Evolutionary conservation across 2,329 filamentous ascomycete genomes (phyloP).

Genomic region (Paecilomyces dactylethromorphus): DNA sequence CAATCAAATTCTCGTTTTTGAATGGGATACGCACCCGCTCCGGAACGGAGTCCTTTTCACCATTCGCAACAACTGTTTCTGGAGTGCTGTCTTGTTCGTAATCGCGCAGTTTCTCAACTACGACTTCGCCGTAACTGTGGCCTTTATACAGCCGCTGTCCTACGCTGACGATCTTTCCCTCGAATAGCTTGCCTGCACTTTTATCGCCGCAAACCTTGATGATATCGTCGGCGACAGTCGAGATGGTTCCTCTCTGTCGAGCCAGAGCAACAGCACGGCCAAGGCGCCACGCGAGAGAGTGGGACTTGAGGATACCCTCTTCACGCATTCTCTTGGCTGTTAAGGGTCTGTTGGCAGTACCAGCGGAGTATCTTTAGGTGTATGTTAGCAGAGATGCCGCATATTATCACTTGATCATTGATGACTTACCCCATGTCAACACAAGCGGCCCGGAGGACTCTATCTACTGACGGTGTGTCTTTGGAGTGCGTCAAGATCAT

Average conservation of each 20-base stretch:
- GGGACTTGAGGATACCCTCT: constrained; percentile 48
- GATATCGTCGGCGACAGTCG: constrained; percentile 10
- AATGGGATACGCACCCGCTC: constrained; percentile 15
- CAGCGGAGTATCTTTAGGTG: constrained; percentile 1
- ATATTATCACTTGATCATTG: constrained; percentile 1
- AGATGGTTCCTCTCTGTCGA: constrained; percentile 6
- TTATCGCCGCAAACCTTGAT: constrained; percentile 13
- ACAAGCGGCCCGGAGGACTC: not conserved
- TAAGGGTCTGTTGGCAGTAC: constrained; percentile 18
- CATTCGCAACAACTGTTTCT: not conserved
- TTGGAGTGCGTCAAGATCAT: constrained; percentile 13
- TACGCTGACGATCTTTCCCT: constrained; percentile 16
- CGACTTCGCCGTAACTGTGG: constrained; percentile 32
- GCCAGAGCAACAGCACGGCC: constrained; percentile 12
- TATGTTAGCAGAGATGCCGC: not conserved
- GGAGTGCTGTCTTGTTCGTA: constrained; percentile 19
- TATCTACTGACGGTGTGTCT: constrained; percentile 1
- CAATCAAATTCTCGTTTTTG: constrained; percentile 22
- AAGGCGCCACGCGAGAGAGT: constrained; percentile 48
- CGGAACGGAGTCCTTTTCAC: constrained; percentile 9
- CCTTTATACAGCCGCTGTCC: constrained; percentile 12
- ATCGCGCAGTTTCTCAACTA: constrained; percentile 26
- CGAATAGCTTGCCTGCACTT: constrained; percentile 11
- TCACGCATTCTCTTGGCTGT: constrained; percentile 44
- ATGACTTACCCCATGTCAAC: constrained; percentile 8